Conservation (phyloP, 768 basidiomycete genomes). For the Plicaturopsis crispa region DNA sequence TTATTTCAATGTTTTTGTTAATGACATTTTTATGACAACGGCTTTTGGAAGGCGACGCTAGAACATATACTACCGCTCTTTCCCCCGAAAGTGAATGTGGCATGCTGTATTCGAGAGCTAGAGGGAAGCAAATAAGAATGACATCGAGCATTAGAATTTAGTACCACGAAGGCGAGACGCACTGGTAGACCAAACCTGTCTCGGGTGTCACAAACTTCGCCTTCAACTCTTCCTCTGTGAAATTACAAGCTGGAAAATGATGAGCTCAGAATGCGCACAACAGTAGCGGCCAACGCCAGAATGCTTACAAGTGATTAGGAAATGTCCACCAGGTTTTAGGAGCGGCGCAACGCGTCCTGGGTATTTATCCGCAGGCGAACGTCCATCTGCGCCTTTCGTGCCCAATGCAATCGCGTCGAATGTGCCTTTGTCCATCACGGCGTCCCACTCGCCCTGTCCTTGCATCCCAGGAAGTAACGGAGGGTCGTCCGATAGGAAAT, state of each 20-base stretch:
- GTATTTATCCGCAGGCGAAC: slow-evolving; percentile 49
- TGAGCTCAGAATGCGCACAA: neutral
- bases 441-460: slow-evolving; percentile 47
- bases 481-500: slow-evolving; percentile 58
- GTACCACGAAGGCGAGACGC: slow-evolving; percentile 15
- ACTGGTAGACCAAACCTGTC: slow-evolving; percentile 61
- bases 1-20: neutral
- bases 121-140: slow-evolving; percentile 1
- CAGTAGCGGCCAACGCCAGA: neutral
- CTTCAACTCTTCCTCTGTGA: slow-evolving; percentile 71
- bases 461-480: slow-evolving; percentile 14
- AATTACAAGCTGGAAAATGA: slow-evolving; percentile 60
- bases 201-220: slow-evolving; percentile 38
- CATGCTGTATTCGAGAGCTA: slow-evolving; percentile 69
- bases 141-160: too few relatives aligned
- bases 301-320: slow-evolving; percentile 73
- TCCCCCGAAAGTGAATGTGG: slow-evolving; percentile 74
- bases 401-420: slow-evolving; percentile 79
- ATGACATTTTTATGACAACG: neutral
- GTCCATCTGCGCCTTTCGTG: slow-evolving; percentile 46
- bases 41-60: slow-evolving; percentile 63
- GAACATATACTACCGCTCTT: slow-evolving; percentile 62
- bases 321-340: slow-evolving; percentile 59
- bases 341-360: slow-evolving; percentile 46
- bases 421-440: slow-evolving; percentile 83